Percentiles rank a stretch among this genome's conserved stretches.
These are phyloP conservation scores for Termitomyces sp. DNA, from an alignment of 768 basidiomycete species.

Conservation along the genomic window DNA sequence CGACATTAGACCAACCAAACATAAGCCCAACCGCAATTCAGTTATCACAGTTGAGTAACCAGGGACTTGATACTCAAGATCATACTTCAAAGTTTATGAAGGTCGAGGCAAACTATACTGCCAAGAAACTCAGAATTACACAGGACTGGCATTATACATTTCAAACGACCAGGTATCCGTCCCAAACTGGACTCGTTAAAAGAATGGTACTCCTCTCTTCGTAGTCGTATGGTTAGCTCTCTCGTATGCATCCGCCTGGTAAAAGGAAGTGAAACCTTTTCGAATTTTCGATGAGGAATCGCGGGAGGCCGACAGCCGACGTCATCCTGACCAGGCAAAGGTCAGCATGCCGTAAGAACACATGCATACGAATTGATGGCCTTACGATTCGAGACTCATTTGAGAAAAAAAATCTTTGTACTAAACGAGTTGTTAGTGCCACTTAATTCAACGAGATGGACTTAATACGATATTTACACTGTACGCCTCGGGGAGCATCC, in stretches of 20 bases:
- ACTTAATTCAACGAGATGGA: not conserved
- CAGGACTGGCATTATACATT: too few relatives aligned
- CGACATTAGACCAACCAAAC: too few relatives aligned
- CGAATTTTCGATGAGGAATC: conserved; percentile 46
- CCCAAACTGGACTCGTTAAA: not conserved
- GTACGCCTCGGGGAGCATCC: conserved; percentile 61
- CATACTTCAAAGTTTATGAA: too few relatives aligned
- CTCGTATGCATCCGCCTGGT: conserved; percentile 48
- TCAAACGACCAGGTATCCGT: not conserved
- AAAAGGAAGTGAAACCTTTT: conserved; percentile 45
- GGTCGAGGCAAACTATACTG: too few relatives aligned
- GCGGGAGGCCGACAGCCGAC: conserved; percentile 48
- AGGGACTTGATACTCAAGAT: too few relatives aligned
- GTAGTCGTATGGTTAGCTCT: conserved; percentile 1
- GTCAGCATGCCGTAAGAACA: not conserved
- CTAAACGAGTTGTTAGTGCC: conserved; percentile 20
- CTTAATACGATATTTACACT: conserved; percentile 29
- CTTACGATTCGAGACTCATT: conserved; percentile 49
- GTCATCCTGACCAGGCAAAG: conserved; percentile 21
- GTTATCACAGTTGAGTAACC: too few relatives aligned
- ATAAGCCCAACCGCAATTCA: too few relatives aligned
- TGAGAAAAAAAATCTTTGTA: conserved; percentile 48
- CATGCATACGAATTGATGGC: not conserved
- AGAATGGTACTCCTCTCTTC: not conserved
- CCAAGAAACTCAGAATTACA: too few relatives aligned